A percentile compares a stretch with the other conserved stretches of the same genome.
phyloP scores from a whole-genome alignment of 2,329 filamentous ascomycete species.

The Epichloe festucae region DNA sequence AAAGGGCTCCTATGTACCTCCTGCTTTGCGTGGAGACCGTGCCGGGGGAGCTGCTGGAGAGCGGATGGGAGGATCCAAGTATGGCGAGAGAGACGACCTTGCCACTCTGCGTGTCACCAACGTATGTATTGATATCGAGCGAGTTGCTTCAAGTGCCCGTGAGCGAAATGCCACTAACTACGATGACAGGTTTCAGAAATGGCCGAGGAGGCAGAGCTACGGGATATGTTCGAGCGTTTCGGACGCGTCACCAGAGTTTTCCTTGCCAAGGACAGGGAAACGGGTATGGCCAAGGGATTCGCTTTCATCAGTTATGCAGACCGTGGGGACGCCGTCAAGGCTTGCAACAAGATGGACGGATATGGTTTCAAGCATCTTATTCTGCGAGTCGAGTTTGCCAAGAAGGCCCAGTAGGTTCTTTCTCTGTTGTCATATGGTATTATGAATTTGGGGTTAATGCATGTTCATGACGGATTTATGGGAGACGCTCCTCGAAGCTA shows the following conservation, averaged over 20 bases:
- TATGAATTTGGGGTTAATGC: slow-evolving; percentile 3
- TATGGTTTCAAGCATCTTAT: slow-evolving; percentile 84
- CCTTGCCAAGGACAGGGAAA: slow-evolving; percentile 94
- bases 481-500: neutral
- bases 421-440: neutral
- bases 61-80: slow-evolving; percentile 73
- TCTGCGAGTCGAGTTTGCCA: slow-evolving; percentile 76
- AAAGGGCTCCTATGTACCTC: slow-evolving; percentile 83
- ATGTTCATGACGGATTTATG: neutral
- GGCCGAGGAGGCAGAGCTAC: slow-evolving; percentile 88
- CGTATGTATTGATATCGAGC: slow-evolving; percentile 42
- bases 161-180: slow-evolving; percentile 14
- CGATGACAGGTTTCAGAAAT: slow-evolving; percentile 71
- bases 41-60: slow-evolving; percentile 51
- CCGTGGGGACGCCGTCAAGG: slow-evolving; percentile 75
- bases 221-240: slow-evolving; percentile 96
- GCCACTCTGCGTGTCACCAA: slow-evolving; percentile 96
- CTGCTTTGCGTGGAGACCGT: slow-evolving; percentile 67
- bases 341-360: slow-evolving; percentile 96
- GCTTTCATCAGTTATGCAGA: slow-evolving; percentile 97
- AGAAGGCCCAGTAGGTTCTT: slow-evolving; percentile 43
- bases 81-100: slow-evolving; percentile 83
- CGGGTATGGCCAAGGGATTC: slow-evolving; percentile 92
- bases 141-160: neutral
- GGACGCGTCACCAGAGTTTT: slow-evolving; percentile 96